A percentile compares a stretch with the other conserved stretches of the same genome.
phyloP scores from a whole-genome alignment of 805 yeast species.

The Osmozyma mogii region DNA sequence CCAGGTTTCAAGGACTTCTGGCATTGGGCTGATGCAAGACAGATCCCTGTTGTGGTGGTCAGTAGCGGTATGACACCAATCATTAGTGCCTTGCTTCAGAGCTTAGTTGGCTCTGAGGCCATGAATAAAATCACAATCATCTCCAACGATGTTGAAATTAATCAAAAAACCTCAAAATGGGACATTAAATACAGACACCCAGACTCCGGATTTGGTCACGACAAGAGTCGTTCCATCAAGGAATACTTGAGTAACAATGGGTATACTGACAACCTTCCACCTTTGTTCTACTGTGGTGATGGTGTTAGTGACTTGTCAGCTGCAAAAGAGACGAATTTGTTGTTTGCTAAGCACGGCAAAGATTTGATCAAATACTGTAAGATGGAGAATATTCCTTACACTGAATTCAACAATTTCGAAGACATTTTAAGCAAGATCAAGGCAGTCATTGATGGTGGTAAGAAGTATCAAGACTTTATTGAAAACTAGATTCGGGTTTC shows the following conservation, averaged over 20 bases:
- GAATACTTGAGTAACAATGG: constrained; percentile 30
- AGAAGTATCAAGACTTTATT: constrained; percentile 10
- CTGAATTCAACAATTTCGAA: constrained; percentile 67
- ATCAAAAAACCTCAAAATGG: constrained; percentile 59
- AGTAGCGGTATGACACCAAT: constrained; percentile 93
- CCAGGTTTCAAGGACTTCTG: constrained; percentile 84
- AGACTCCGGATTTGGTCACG: constrained; percentile 87
- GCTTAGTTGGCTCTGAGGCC: constrained; percentile 72
- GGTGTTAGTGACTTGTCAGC: constrained; percentile 95
- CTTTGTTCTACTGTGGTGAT: constrained; percentile 90
- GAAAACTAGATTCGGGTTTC: constrained; percentile 7
- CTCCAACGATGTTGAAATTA: constrained; percentile 63
- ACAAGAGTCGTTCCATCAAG: constrained; percentile 77
- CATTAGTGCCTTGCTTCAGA: constrained; percentile 66
- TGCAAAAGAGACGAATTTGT: constrained; percentile 86
- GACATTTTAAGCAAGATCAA: constrained; percentile 64
- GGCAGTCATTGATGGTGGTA: constrained; percentile 35
- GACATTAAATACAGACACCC: constrained; percentile 74
- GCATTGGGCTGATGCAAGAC: constrained; percentile 63
- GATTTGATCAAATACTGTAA: constrained; percentile 83
- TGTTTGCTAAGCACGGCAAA: constrained; percentile 89
- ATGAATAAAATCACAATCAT: constrained; percentile 67
- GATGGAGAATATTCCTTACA: constrained; percentile 73
- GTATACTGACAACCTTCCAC: constrained; percentile 37
- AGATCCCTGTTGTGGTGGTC: constrained; percentile 79